phyloP scores from a whole-genome alignment of 176 grass and related monocot genomes.

The Elymus sibiricus region DNA sequence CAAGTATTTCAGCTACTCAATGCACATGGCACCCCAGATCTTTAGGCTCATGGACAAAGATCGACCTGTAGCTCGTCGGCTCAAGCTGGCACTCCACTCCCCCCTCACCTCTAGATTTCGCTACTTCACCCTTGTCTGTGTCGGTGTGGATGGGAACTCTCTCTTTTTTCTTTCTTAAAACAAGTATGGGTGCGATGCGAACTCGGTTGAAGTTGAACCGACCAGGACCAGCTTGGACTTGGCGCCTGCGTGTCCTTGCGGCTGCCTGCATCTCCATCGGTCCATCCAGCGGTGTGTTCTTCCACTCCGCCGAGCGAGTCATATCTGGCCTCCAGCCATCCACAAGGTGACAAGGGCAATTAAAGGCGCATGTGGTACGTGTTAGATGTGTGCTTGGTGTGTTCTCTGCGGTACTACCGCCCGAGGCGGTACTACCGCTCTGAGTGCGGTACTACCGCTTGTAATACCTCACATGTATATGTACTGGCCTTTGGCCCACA shows the following conservation, averaged over 20 bases:
- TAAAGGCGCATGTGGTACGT: too few species aligned
- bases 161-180: too few species aligned
- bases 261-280: too few species aligned
- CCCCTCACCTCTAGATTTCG: not conserved
- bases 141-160: not conserved
- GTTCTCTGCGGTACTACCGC: too few species aligned
- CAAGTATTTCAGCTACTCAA: not conserved
- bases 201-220: not conserved
- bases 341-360: not conserved
- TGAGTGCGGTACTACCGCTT: too few species aligned
- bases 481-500: too few species aligned
- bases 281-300: not conserved
- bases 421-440: too few species aligned
- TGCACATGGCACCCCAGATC: not conserved
- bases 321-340: not conserved
- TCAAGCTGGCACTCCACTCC: not conserved
- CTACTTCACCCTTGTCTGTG: not conserved
- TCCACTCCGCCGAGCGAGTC: not conserved
- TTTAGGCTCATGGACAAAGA: not conserved
- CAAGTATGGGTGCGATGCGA: not conserved
- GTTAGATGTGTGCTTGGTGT: too few species aligned
- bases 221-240: not conserved
- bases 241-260: too few species aligned
- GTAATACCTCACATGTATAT: too few species aligned
- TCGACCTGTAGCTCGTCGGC: not conserved